Percentiles rank a stretch among this genome's conserved stretches.
Evolutionary conservation across 2,329 filamentous ascomycete genomes (phyloP).

Genomic region (Teratosphaeria gauchensis): DNA sequence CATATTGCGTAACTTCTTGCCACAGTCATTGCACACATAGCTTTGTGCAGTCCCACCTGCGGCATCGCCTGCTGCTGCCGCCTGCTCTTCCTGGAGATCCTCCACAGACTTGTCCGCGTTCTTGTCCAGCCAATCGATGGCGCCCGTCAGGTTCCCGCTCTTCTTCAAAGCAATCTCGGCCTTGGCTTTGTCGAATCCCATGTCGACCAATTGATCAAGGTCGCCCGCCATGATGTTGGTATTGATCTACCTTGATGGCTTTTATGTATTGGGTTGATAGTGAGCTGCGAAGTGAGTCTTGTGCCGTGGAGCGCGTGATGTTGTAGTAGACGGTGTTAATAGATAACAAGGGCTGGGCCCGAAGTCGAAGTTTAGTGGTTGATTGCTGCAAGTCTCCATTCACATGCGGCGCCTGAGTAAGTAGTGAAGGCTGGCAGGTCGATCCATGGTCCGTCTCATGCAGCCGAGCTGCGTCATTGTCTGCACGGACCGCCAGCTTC

Average conservation of each 20-base stretch:
- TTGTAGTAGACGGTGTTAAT: not conserved
- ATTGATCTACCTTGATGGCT: not conserved
- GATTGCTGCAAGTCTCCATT: too few species aligned
- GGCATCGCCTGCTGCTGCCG: slow-evolving; percentile 22
- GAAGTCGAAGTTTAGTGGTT: not conserved
- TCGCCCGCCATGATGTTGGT: slow-evolving; percentile 40
- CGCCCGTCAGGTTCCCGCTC: slow-evolving; percentile 67
- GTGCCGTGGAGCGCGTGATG: not conserved
- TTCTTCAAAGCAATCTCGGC: slow-evolving; percentile 78
- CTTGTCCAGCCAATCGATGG: slow-evolving; percentile 88
- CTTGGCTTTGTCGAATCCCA: slow-evolving; percentile 74
- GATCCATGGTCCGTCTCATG: not conserved
- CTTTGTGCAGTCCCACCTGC: slow-evolving; percentile 62
- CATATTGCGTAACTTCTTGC: slow-evolving; percentile 76
- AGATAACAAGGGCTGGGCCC: too few species aligned
- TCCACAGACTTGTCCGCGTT: slow-evolving; percentile 83
- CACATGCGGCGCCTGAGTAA: too few species aligned
- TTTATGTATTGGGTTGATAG: not conserved
- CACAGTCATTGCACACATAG: slow-evolving; percentile 88
- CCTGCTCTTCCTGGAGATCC: slow-evolving; percentile 53
- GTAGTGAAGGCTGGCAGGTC: too few species aligned
- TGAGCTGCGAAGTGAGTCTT: not conserved
- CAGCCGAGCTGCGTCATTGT: not conserved
- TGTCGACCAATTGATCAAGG: slow-evolving; percentile 52
- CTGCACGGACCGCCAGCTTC: not conserved